Base-by-base conservation (phyloP, 768 basidiomycete species). In the Pleurotus cornucopiae region DNA sequence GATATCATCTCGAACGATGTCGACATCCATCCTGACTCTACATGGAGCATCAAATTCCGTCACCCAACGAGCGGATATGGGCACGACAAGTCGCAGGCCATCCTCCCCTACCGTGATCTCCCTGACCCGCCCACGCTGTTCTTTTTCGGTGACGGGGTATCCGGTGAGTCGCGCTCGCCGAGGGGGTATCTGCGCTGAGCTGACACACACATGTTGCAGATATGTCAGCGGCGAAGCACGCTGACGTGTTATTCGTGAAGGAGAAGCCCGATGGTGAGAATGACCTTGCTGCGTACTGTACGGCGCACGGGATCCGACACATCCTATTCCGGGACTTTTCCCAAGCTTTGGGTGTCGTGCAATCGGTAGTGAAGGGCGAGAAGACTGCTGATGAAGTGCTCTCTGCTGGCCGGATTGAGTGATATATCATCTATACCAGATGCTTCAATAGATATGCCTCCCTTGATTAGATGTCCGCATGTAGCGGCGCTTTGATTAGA, bases 131-230 rank as follows among this genome's bases (percentile, higher is more conserved):
- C 97, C 2, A 85, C 81, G 1, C 75, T 96, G 7, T 96, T 99
- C 73, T 99, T 97, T 82, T 95, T 97, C 60, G 97, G 97, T 0
- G 97, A 99, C 67, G 97, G 97, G 34, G 97, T 97, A 49, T 94
- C 92, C 55, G 94, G 93, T 91, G 57, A 41, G 81, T 72, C 25
- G 56, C 30, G 7, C 7, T 34, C 30, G 30, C 30, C 30, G 30
- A 53, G 26, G 41, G 11, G 11, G 41, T 16, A 44, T 21, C 6
- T 44, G n/a, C 5, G 41, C 41, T 52, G 26, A 21, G n/a, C n/a
- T 47, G 5, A 52, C 5, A 25, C 7, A 30, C 20, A 54, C 57
- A 46, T 9, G 30, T 9, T 34, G 6, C 67, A 91, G 94, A 97
- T 68, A 82, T 97, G 70, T 94, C 91, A 6, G 96, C 97, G 2